Evolutionary conservation across 208 protist genomes (phyloP), one percentile per base, ranked within the genome.

Genomic region (Leishmania guyanensis): DNA sequence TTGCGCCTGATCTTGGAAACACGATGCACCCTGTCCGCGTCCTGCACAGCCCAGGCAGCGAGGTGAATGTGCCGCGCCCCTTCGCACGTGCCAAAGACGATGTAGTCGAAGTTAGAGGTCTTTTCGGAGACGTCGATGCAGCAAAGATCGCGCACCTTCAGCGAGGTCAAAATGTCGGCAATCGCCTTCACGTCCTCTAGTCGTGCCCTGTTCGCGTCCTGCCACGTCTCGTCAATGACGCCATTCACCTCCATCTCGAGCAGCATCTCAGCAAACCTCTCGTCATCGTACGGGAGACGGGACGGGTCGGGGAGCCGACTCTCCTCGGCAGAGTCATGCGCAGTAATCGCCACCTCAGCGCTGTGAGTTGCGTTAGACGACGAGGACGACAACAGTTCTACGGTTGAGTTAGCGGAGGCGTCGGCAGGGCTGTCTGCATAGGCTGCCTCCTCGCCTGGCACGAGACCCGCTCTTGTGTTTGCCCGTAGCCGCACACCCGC

Each of bases 191-290:
- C 93, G 79, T 98, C 95, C 84, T 96, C 93, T 17, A 96, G 66
- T 78, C 91, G 88, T 5, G 95, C 93, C 64, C 86, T 89, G 39
- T 83, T 78, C 5, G 83, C 77, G 82, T 98, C 93, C 75, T 98
- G 95, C 93, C 95, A 98, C 16, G 85, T 62, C 51, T 98, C 93
- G 84, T 96, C 95, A 83, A 98, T 92, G 26, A 89, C 89, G 39
- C 95, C 95, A 50, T 98, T 93, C 75, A 97, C 93, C 79, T 97
- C 93, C 95, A 98, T 98, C 78, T 95, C 75, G n/a, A 98, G 86
- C 60, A 98, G 62, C 86, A 87, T 95, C 65, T 96, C 91, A 0
- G 95, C 95, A 84, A 96, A 97, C 4, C 76, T 77, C 73, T 96
- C 91, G 80, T 98, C 95, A 78, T 98, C 95, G 87, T 94, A 98